Base-by-base conservation (phyloP, 1,284 basidiomycete species). In the Ustilago lituana region DNA sequence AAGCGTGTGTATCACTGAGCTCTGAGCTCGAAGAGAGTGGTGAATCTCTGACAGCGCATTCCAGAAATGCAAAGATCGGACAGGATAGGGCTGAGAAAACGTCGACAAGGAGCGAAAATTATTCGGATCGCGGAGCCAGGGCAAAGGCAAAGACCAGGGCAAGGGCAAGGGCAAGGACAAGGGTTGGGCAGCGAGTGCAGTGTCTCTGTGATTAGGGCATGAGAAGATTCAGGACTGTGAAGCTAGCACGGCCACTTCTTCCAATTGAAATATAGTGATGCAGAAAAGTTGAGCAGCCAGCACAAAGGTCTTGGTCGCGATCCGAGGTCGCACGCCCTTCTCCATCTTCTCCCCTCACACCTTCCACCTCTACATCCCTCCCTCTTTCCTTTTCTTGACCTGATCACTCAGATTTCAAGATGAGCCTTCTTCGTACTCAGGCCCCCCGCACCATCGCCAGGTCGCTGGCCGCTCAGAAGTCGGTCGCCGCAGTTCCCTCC, bases 391-490 rank as follows among this genome's bases (percentile, higher is more conserved):
- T 68, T 17, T 50, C 70, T 49, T 64, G 49, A 47, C 49, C 36
- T 43, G 63, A 43, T 51, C 29, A 5, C 8, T 12, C 40, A 46
- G 33, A 37, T 20, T 49, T 32, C 55, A 63, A 61, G 43, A 71
- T 71, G 68, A 66, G 68, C 51, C 68, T 71, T 31, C 68, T 71
- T 37, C 68, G 68, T 22, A 58, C 68, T 45, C 68, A 71, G 59
- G 68, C 63, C 7, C 54, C 68, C 47, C 68, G 68, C 49, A 59
- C 52, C 48, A 31, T 71, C 40, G 62, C 59, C 55, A 54, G 62
- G 45, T 59, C 63, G 47, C 53, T 65, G 39, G 57, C 58, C 26
- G 33, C 61, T 14, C 49, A 54, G 14, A 66, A 61, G 55, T 58
- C 59, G 45, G 59, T 71, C 11, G 61, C 57, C 17, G 61, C 61